Conservation (phyloP, 2,329 filamentous ascomycete species). For the Fusarium paranaense region DNA sequence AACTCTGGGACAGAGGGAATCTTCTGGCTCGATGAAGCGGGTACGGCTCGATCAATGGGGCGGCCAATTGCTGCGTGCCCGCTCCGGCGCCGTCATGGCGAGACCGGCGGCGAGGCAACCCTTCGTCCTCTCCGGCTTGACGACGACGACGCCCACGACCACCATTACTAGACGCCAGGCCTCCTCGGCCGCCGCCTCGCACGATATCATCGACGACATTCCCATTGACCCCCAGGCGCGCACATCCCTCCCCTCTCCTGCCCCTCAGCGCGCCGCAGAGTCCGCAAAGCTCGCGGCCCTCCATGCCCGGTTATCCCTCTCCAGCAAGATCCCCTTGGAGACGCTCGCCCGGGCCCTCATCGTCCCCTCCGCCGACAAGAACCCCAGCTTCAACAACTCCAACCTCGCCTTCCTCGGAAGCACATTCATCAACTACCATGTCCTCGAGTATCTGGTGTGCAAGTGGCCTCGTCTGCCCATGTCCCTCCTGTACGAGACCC, state of each 20-base stretch:
- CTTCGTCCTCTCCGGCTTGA: constrained; percentile 42
- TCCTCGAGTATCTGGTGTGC: constrained; percentile 87
- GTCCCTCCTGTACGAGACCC: constrained; percentile 85
- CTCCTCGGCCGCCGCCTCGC: constrained; percentile 46
- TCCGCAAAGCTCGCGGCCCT: constrained; percentile 94
- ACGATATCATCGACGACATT: constrained; percentile 38
- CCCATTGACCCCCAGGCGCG: constrained; percentile 31
- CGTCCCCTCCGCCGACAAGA: constrained; percentile 84
- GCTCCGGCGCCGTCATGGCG: constrained; percentile 40
- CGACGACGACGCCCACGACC: constrained; percentile 24
- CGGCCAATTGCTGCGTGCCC: constrained; percentile 53
- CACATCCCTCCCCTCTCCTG: constrained; percentile 74
- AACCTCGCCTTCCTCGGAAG: constrained; percentile 84
- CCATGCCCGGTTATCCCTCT: constrained; percentile 87
- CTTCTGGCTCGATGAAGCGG: constrained; percentile 54
- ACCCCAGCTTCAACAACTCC: constrained; percentile 87
- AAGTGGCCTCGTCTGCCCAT: constrained; percentile 92
- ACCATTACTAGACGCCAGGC: constrained; percentile 41
- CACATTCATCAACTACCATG: constrained; percentile 88
- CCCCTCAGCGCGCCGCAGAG: constrained; percentile 70
- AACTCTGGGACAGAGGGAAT: constrained; percentile 30
- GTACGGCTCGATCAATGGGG: constrained; percentile 56
- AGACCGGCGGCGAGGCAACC: constrained; percentile 38
- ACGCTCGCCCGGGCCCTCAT: constrained; percentile 89
- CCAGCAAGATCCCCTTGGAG: constrained; percentile 83